Evolutionary conservation across 2,329 filamentous ascomycete genomes (phyloP).

Genomic region (Plenodomus tracheiphilus): DNA sequence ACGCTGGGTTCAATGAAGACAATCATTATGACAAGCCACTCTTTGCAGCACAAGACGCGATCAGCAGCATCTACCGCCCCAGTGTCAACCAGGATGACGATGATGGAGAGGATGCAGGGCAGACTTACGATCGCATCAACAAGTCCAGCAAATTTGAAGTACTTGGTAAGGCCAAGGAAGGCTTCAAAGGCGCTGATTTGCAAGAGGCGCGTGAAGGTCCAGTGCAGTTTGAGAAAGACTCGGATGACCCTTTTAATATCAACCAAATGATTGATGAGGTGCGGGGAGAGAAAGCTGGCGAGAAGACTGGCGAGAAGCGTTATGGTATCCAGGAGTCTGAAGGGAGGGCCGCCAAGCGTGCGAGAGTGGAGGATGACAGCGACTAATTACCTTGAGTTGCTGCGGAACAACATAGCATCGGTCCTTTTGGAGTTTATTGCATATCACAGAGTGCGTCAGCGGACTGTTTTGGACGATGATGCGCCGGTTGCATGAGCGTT

Average conservation of each 20-base stretch:
- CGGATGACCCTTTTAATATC: constrained; percentile 86
- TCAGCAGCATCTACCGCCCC: constrained; percentile 91
- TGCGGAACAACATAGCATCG: not conserved
- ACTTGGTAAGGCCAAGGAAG: constrained; percentile 77
- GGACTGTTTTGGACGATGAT: too few relatives aligned
- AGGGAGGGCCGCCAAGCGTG: constrained; percentile 65
- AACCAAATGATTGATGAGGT: constrained; percentile 89
- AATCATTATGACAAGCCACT: constrained; percentile 96
- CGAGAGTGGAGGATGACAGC: constrained; percentile 73
- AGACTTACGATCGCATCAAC: constrained; percentile 83
- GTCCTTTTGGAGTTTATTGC: constrained; percentile 11
- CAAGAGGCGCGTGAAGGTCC: constrained; percentile 86
- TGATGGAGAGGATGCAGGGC: constrained; percentile 73
- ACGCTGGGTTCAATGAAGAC: constrained; percentile 93
- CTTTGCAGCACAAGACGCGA: constrained; percentile 92
- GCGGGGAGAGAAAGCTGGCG: constrained; percentile 58
- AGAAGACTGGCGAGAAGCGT: constrained; percentile 67
- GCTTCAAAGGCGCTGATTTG: constrained; percentile 84
- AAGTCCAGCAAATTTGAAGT: constrained; percentile 86
- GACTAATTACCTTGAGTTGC: constrained; percentile 21
- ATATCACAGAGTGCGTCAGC: not conserved
- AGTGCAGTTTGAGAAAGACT: constrained; percentile 94
- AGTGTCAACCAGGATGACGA: constrained; percentile 66
- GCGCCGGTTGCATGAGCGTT: too few relatives aligned
- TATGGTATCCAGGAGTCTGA: constrained; percentile 69